Percentiles rank a stretch among this genome's conserved stretches.
These are phyloP conservation scores for Neonectria hederae DNA, from an alignment of 2,329 filamentous ascomycete genomes.

Conservation along the genomic window DNA sequence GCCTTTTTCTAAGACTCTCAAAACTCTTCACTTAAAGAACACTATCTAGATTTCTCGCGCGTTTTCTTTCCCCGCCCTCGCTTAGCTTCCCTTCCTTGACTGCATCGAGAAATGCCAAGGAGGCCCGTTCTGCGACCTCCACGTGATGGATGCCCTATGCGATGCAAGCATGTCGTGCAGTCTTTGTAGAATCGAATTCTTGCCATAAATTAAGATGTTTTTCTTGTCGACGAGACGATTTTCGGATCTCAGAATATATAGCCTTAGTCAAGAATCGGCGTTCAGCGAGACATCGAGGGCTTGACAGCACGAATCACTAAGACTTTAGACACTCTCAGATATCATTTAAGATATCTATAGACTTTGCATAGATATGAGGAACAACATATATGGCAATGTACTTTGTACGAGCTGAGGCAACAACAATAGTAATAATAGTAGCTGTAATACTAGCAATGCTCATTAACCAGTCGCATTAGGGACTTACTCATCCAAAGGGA, in stretches of 20 bases:
- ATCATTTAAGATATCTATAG: too few relatives aligned
- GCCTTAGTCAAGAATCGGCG: neutral
- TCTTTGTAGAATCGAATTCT: slow-evolving; percentile 23
- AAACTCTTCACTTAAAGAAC: neutral
- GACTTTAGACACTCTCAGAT: too few relatives aligned
- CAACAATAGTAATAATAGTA: too few relatives aligned
- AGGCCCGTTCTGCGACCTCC: slow-evolving; percentile 34
- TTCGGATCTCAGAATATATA: neutral
- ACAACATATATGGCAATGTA: too few relatives aligned
- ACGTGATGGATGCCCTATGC: slow-evolving; percentile 33
- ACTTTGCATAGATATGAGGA: too few relatives aligned
- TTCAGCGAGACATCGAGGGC: neutral
- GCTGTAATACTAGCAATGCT: too few relatives aligned
- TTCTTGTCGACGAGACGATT: too few relatives aligned
- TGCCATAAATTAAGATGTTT: neutral
- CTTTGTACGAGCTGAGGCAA: too few relatives aligned
- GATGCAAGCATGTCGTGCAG: slow-evolving; percentile 35
- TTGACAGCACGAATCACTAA: neutral
- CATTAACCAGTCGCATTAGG: neutral
- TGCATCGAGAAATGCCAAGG: slow-evolving; percentile 16
- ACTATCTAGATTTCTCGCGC: neutral
- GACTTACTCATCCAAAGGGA: slow-evolving; percentile 60
- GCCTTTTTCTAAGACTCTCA: neutral
- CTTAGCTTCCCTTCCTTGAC: neutral
- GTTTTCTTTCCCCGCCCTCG: slow-evolving; percentile 1